Base-by-base conservation (phyloP, 495 filamentous ascomycete genomes). In the Thermothielavioides terrestris region DNA sequence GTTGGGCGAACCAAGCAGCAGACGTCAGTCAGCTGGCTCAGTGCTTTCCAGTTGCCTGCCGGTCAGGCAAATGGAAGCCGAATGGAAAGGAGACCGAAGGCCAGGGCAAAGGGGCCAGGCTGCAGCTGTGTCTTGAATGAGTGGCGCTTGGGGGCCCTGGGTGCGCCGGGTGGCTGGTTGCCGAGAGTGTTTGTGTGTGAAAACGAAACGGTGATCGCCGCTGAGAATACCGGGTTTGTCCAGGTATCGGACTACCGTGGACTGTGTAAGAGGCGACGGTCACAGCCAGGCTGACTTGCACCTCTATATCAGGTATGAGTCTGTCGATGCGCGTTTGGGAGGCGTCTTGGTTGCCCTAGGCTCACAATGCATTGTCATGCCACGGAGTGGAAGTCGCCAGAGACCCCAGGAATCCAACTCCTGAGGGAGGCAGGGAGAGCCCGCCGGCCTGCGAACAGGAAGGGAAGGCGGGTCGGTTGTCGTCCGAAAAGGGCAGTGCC, bases 91-190 rank as follows among this genome's bases (percentile, higher is more conserved):
- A 43, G 31, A 27, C n/a, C 6, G 40, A 45, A 45, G 49, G 25
- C 32, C 31, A 25, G 41, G 34, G 41, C n/a, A 45, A 45, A 39
- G n/a, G 3, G 37, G 21, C 40, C 23, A 20, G 14, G 3, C n/a
- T 22, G 20, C 17, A 45, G 20, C 12, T 39, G 32, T 39, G 20
- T 15, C n/a, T n/a, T 10, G 39, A 48, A 48, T 48, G 34, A 38
- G 34, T 1, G 45, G 18, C 43, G 35, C 34, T 11, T 21, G 9
- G 21, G 3, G 23, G 18, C 6, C 34, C 45, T 35, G 52, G 6
- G 52, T 49, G 52, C 6, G 40, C 45, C 41, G 52, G 6, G 52
- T 49, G 52, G 39, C 46, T 50, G 44, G 46, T n/a, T 35, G 45
- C 52, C 43, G 31, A 48, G 25, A 36, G 36, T n/a, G 36, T 43